Base-by-base conservation (phyloP, 2,329 filamentous ascomycete genomes). In the Hypoxylon sp. region DNA sequence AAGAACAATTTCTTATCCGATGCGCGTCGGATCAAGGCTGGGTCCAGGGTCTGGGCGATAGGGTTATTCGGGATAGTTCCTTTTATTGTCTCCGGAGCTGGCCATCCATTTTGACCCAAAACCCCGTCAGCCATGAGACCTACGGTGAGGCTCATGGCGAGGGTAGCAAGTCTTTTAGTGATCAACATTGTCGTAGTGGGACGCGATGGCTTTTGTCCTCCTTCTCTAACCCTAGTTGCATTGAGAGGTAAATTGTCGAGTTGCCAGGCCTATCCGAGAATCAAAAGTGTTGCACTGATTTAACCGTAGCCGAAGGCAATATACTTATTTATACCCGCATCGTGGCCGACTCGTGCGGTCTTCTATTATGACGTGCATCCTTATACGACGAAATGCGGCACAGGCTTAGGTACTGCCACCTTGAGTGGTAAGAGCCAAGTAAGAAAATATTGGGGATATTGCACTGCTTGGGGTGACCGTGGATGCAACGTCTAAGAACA, bases 31-130 rank as follows among this genome's bases (percentile, higher is more conserved):
- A 74, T 73, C 33, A 74, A 48, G 11, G 66, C 63, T 0, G 73
- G 73, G 29, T 74, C 73, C 24, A 74, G 54, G 2, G 73, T 74
- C 42, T 70, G 64, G 5, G 66, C 65, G 1, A 46, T 67, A 44
- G 70, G 57, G 55, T 74, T 74, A 66, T 73, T 72, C 11, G 73
- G 73, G 42, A 73, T 69, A 8, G 66, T 71, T 29, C 73, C 73
- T n/a, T 66, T 62, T 10, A 74, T 65, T 14, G 65, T 11, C 31
- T 70, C 69, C 10, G 73, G 73, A 17, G 64, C 57, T 19, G 72
- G 72, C 59, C 66, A 74, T 46, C 66, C 63, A 22, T 64, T 52
- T 48, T 67, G 59, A 17, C 37, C 59, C 0, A 31, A 46, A 35
- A 22, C 50, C 17, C 24, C n/a, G 24, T 57, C 29, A n/a, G 37